Percentiles rank a stretch among this genome's conserved stretches.
Evolutionary conservation across 306 rosid genomes (phyloP).

Genomic region (Quercus berberidifolia): DNA sequence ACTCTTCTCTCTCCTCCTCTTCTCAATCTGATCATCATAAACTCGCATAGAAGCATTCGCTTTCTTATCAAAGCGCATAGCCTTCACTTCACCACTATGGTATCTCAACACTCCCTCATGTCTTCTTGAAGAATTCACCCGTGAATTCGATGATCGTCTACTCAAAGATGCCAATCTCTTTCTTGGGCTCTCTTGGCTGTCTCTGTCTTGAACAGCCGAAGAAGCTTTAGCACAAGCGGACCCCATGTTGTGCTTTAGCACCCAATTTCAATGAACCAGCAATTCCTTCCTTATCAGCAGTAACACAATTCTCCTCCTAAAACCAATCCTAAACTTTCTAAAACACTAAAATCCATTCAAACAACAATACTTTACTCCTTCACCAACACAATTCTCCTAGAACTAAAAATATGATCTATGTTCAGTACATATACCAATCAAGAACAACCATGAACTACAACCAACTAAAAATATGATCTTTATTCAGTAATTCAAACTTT

Average conservation of each 20-base stretch:
- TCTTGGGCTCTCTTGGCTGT: constrained; percentile 48
- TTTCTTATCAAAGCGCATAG: constrained; percentile 49
- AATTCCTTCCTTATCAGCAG: neutral
- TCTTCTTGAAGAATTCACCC: constrained; percentile 61
- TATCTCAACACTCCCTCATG: constrained; percentile 42
- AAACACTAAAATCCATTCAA: neutral
- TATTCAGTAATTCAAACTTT: constrained; percentile 22
- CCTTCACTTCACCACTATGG: constrained; percentile 36
- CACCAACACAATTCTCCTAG: constrained; percentile 22
- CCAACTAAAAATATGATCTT: constrained; percentile 12
- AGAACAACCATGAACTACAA: constrained; percentile 27
- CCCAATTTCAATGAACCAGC: constrained; percentile 5
- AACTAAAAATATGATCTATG: neutral
- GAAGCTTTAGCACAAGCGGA: constrained; percentile 56
- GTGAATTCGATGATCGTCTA: constrained; percentile 30
- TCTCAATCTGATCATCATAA: constrained; percentile 40
- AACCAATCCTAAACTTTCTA: neutral
- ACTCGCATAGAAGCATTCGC: constrained; percentile 37
- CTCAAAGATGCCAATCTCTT: constrained; percentile 38
- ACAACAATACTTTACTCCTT: constrained; percentile 9
- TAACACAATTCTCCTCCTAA: neutral
- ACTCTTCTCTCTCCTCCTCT: constrained; percentile 41
- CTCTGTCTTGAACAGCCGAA: constrained; percentile 67
- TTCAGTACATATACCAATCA: constrained; percentile 26
- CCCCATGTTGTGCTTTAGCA: constrained; percentile 55